A percentile compares a stretch with the other conserved stretches of the same genome.
Evolutionary conservation across 176 grass and related monocot genomes (phyloP).

Genomic region (Cenchrus fungigraminus): DNA sequence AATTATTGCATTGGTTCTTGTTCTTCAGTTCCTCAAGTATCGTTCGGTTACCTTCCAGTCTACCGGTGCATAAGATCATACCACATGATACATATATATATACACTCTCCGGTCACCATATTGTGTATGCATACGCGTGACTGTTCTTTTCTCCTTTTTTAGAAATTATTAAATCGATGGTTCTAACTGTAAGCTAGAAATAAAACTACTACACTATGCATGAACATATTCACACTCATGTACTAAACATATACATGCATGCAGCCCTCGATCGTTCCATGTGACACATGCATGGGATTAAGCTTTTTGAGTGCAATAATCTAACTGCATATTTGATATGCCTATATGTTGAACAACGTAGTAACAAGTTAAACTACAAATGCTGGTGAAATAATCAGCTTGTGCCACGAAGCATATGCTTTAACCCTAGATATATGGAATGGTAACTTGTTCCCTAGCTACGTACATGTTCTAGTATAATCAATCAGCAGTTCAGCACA

Average conservation of each 20-base stretch:
- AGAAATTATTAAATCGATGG: background rate
- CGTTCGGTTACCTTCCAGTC: conserved; percentile 32
- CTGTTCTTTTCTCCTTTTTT: background rate
- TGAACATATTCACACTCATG: background rate
- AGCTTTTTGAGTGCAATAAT: background rate
- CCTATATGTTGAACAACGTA: background rate
- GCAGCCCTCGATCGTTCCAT: background rate
- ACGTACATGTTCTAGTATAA: too few species aligned
- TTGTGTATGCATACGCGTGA: background rate
- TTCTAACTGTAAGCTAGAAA: background rate
- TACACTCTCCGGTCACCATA: background rate
- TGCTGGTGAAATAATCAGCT: background rate
- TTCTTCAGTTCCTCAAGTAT: conserved; percentile 44
- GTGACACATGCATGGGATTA: background rate
- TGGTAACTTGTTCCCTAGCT: too few species aligned
- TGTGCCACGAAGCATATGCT: background rate
- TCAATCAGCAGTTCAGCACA: too few species aligned
- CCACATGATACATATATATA: conserved; percentile 32
- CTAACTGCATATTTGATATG: conserved; percentile 7
- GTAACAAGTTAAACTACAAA: background rate
- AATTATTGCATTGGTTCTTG: conserved; percentile 31
- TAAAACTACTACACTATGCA: background rate
- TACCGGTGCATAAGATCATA: conserved; percentile 53
- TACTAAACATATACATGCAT: conserved; percentile 23
- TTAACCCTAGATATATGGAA: too few species aligned